Percentiles rank a stretch among this genome's conserved stretches.
Evolutionary conservation across 2,329 filamentous ascomycete genomes (phyloP).

Genomic region (Cryoendolithus antarcticus): DNA sequence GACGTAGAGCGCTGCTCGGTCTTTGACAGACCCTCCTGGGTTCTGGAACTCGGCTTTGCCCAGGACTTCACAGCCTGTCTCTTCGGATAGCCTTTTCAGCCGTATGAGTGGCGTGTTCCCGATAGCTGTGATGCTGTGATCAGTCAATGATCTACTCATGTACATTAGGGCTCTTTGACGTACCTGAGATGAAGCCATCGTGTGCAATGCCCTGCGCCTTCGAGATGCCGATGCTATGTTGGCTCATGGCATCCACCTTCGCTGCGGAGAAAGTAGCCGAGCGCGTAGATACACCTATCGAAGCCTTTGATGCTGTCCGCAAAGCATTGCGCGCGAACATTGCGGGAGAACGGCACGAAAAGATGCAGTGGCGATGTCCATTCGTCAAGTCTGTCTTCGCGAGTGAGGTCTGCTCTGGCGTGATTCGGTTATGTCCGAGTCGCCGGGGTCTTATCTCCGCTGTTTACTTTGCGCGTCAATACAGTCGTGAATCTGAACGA

Average conservation of each 20-base stretch:
- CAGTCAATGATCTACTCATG: slow-evolving; percentile 10
- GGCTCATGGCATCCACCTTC: slow-evolving; percentile 17
- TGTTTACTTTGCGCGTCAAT: no score
- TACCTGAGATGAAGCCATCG: slow-evolving; percentile 69
- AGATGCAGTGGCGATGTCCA: slow-evolving; percentile 63
- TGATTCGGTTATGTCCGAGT: no score
- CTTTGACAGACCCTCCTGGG: slow-evolving; percentile 85
- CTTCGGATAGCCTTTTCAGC: slow-evolving; percentile 72
- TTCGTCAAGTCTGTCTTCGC: slow-evolving; percentile 38
- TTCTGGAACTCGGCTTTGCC: slow-evolving; percentile 99
- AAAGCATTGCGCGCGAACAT: slow-evolving; percentile 16
- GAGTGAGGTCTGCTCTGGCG: no score
- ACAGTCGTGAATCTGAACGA: no score
- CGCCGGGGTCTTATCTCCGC: no score
- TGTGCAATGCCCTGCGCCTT: slow-evolving; percentile 67
- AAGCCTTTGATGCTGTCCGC: slow-evolving; percentile 12
- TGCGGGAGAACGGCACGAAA: slow-evolving; percentile 52
- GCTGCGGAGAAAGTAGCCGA: slow-evolving; percentile 14
- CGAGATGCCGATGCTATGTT: slow-evolving; percentile 54
- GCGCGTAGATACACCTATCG: slow-evolving; percentile 9
- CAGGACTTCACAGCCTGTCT: slow-evolving; percentile 86
- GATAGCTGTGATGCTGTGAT: slow-evolving; percentile 53
- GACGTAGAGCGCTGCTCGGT: slow-evolving; percentile 87
- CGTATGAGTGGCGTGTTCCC: slow-evolving; percentile 93
- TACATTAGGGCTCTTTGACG: slow-evolving; percentile 8